Percentiles rank a stretch among this genome's conserved stretches.
Evolutionary conservation across 225 moss, liverwort and hornwort genomes (phyloP).

Genomic region (Straminergon stramineum): DNA sequence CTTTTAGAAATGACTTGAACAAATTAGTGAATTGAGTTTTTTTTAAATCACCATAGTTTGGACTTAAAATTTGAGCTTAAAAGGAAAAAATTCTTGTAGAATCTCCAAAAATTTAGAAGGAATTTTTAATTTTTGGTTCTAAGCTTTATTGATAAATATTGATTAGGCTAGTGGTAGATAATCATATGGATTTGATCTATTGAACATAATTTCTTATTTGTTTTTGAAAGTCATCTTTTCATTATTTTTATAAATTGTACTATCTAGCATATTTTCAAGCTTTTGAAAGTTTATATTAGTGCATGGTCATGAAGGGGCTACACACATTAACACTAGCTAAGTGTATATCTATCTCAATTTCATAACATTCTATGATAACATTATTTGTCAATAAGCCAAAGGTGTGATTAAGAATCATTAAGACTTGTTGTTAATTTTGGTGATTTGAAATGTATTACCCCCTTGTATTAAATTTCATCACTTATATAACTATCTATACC

Average conservation of each 20-base stretch:
- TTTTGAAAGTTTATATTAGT: not conserved
- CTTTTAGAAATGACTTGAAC: not conserved
- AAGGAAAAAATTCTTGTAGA: fast-evolving
- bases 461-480: not conserved
- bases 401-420: not conserved
- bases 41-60: not conserved
- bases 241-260: not conserved
- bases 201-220: no score
- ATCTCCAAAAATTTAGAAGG: not conserved
- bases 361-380: not conserved
- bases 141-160: not conserved
- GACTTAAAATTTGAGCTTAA: not conserved
- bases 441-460: no score
- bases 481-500: no score
- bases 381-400: not conserved
- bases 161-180: not conserved
- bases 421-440: no score
- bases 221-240: not conserved
- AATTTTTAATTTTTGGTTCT: no score
- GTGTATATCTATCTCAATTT: not conserved
- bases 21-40: not conserved
- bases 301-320: not conserved
- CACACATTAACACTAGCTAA: not conserved
- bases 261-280: not conserved
- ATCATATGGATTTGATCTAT: not conserved